Percentiles rank a stretch among this genome's conserved stretches.
phyloP scores from a whole-genome alignment of 2,329 filamentous ascomycete species.

The Elsinoe perseae region DNA sequence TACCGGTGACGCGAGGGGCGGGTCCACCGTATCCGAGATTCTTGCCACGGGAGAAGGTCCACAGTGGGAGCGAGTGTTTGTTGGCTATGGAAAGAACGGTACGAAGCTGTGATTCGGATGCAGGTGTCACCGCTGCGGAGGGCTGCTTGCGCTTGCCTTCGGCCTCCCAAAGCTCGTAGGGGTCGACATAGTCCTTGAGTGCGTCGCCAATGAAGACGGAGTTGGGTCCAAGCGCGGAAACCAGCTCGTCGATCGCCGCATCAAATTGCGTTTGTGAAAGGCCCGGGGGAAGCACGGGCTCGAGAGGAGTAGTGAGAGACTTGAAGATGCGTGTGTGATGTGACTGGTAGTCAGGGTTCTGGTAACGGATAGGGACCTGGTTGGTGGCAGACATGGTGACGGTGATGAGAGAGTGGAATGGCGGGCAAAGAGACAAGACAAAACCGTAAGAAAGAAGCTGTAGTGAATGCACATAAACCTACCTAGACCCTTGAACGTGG shows the following conservation, averaged over 20 bases:
- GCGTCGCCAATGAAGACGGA: slow-evolving; percentile 9
- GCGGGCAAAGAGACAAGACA: neutral
- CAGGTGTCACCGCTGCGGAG: slow-evolving; percentile 36
- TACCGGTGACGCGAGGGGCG: slow-evolving; percentile 40
- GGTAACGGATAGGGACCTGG: neutral
- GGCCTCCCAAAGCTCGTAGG: slow-evolving; percentile 8
- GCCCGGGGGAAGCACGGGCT: slow-evolving; percentile 4
- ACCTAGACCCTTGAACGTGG: neutral
- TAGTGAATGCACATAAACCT: neutral
- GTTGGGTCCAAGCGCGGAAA: neutral
- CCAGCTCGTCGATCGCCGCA: slow-evolving; percentile 11
- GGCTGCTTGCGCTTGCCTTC: slow-evolving; percentile 32
- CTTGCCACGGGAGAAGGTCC: slow-evolving; percentile 33
- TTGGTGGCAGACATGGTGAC: neutral
- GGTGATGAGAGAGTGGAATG: neutral
- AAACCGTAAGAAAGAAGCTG: neutral
- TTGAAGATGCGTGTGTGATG: slow-evolving; percentile 1
- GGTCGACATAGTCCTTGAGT: slow-evolving; percentile 11
- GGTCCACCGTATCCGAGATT: slow-evolving; percentile 47
- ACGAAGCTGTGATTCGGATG: slow-evolving; percentile 31
- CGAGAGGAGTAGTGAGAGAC: neutral
- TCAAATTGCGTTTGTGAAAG: slow-evolving; percentile 7
- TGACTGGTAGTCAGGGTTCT: neutral
- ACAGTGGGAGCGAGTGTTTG: slow-evolving; percentile 30
- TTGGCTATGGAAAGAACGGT: slow-evolving; percentile 29